Percentiles rank a stretch among this genome's conserved stretches.
Conservation (phyloP, 1,139 yeast genomes). For the Scheffersomyces stambukii region DNA sequence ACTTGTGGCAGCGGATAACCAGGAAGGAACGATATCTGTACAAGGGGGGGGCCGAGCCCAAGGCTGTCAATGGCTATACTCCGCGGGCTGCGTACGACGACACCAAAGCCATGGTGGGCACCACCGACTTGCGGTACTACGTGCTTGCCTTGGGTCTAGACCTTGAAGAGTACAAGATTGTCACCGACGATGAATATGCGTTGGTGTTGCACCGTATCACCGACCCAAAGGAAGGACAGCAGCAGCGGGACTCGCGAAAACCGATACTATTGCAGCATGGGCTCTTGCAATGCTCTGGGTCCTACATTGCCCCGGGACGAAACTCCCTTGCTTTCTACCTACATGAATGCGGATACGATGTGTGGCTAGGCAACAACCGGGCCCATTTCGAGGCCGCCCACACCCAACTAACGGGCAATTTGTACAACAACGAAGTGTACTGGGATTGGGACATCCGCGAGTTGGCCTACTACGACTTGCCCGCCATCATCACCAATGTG, state of each 20-base stretch:
- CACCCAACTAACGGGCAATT: constrained; percentile 28
- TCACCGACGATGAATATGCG: constrained; percentile 78
- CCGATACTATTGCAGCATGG: constrained; percentile 86
- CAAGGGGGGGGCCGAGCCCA: constrained; percentile 9
- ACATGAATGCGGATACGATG: constrained; percentile 67
- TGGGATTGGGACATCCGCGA: constrained; percentile 90
- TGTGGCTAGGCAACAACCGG: constrained; percentile 92
- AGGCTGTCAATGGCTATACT: constrained; percentile 17
- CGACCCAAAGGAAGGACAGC: constrained; percentile 42
- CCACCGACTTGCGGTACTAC: constrained; percentile 53
- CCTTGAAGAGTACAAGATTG: constrained; percentile 53
- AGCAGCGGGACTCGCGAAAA: constrained; percentile 24
- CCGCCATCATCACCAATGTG: constrained; percentile 65
- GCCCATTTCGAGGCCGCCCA: constrained; percentile 78
- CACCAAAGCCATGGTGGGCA: constrained; percentile 23
- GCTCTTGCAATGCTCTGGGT: constrained; percentile 78
- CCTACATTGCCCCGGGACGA: constrained; percentile 73
- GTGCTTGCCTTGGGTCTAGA: constrained; percentile 57
- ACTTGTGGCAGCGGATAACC: constrained; percentile 19
- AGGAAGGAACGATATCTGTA: constrained; percentile 18
- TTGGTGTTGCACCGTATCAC: constrained; percentile 61
- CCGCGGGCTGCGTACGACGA: constrained; percentile 31
- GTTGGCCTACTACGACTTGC: constrained; percentile 74
- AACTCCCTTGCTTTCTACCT: constrained; percentile 71
- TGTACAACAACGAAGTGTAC: constrained; percentile 45